Evolutionary conservation across 108 stramenopile genomes (phyloP), one percentile per base, ranked within the genome.

Genomic region (Chaetoceros tenuissimus): DNA sequence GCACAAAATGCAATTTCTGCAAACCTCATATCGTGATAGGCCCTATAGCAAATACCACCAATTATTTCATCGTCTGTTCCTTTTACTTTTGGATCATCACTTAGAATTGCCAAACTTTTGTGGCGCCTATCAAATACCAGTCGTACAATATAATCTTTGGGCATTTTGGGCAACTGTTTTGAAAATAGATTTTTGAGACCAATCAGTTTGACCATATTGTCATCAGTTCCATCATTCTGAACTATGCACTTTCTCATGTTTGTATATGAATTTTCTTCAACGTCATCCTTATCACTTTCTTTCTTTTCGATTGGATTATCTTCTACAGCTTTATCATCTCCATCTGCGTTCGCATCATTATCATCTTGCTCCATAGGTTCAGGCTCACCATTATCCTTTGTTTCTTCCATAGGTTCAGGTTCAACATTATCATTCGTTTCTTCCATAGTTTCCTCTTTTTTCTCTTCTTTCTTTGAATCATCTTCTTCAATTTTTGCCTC

Each of bases 101-200:
- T 84, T 2, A 94, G 57, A 26, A 97, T 76, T 1, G 90, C 94
- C 31, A 99, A 55, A 17, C 90, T 82, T 26, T 71, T 71, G 68
- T 99, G 99, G 22, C 87, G 78, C 8, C 84, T 86, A 63, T 99
- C 99, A 63, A 99, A 94, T 20, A 99, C 96, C 29, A 99, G 81
- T 1, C 97, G 79, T 13, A 95, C 95, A 67, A 99, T 99, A 73
- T 99, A 97, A 22, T 85, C 85, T 53, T 75, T 74, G 22, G 96
- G 98, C 98, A 99, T 99, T 78, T 97, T 99, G 50, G 99, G 99
- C 10, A 99, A 77, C 63, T 99, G 97, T 66, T 81, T 76, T n/a
- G 89, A 66, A 63, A 99, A 97, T 22, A 99, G 85, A 21, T 91
- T 87, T 66, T 97, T 97, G 34, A 96, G 85, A 1, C 82, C 88